A percentile compares a stretch with the other conserved stretches of the same genome.
These are phyloP conservation scores for Orbilia ellipsospora DNA, from an alignment of 2,329 filamentous ascomycete genomes.

Conservation along the genomic window DNA sequence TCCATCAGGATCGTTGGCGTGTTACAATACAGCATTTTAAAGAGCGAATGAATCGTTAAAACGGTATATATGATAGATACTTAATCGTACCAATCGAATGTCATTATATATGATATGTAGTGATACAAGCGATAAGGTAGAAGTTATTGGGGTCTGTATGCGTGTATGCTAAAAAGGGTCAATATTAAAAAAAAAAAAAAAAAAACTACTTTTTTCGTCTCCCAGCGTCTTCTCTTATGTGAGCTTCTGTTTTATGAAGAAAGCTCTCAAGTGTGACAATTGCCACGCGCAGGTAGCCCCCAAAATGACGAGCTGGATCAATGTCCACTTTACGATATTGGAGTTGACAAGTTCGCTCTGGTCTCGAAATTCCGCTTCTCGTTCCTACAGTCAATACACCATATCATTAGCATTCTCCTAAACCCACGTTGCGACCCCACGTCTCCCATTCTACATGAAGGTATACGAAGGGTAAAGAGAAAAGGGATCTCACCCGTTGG, in stretches of 20 bases:
- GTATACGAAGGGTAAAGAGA: too few relatives aligned
- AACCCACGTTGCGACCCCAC: conserved; percentile 57
- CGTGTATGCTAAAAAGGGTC: too few relatives aligned
- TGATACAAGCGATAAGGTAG: conserved; percentile 1
- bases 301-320: conserved; percentile 87
- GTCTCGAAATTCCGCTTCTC: conserved; percentile 97
- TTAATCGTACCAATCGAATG: conserved; percentile 2
- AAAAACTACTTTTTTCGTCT: conserved; percentile 12
- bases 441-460: too few relatives aligned
- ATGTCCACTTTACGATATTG: conserved; percentile 90
- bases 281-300: conserved; percentile 95
- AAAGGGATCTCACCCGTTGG: conserved; percentile 74
- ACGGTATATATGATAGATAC: background rate
- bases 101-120: conserved; percentile 16
- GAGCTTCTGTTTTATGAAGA: conserved; percentile 99
- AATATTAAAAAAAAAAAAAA: background rate
- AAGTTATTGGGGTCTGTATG: too few relatives aligned
- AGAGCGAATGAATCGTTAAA: too few relatives aligned
- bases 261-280: conserved; percentile 90
- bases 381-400: conserved; percentile 72
- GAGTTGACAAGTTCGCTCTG: conserved; percentile 94
- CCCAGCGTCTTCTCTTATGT: conserved; percentile 69
- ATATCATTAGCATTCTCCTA: background rate
- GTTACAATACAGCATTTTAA: too few relatives aligned
- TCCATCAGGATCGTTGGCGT: background rate